Evolutionary conservation across 2,329 filamentous ascomycete genomes (phyloP).

Genomic region (Monosporascus sp.): DNA sequence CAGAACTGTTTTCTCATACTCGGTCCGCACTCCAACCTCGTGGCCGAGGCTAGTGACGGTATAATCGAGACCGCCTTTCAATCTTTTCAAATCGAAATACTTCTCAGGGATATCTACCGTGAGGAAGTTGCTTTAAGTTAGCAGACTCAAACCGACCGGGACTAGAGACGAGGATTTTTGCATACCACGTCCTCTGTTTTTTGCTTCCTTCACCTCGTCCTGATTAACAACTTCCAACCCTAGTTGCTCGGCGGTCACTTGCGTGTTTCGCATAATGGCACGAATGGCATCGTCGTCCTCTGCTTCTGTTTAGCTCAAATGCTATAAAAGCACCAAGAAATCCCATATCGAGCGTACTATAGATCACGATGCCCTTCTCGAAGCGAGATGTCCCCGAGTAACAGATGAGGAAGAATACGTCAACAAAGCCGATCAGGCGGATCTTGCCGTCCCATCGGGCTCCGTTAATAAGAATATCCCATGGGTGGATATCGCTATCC

Average conservation of each 20-base stretch:
- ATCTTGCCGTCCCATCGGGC: slow-evolving; percentile 27
- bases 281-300: slow-evolving; percentile 23
- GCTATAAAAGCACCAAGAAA: no score
- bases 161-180: no score
- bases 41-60: no score
- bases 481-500: slow-evolving; percentile 27
- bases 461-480: slow-evolving; percentile 28
- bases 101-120: background rate
- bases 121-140: no score
- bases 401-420: slow-evolving; percentile 28
- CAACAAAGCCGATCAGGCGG: slow-evolving; percentile 29
- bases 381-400: slow-evolving; percentile 27
- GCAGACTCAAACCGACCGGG: no score
- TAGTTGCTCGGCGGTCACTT: slow-evolving; percentile 10
- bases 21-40: no score
- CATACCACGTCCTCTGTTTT: no score
- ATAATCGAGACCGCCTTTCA: no score
- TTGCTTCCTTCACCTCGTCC: slow-evolving; percentile 7
- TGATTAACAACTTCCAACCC: slow-evolving; percentile 14
- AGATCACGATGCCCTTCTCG: slow-evolving; percentile 25
- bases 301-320: slow-evolving; percentile 3
- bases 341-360: slow-evolving; percentile 13
- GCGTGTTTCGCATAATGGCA: slow-evolving; percentile 13
- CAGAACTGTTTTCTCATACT: no score
- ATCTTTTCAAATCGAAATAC: no score